A percentile compares a stretch with the other conserved stretches of the same genome.
Conservation (phyloP, 2,329 filamentous ascomycete species). For the Pestalotiopsis sp. region DNA sequence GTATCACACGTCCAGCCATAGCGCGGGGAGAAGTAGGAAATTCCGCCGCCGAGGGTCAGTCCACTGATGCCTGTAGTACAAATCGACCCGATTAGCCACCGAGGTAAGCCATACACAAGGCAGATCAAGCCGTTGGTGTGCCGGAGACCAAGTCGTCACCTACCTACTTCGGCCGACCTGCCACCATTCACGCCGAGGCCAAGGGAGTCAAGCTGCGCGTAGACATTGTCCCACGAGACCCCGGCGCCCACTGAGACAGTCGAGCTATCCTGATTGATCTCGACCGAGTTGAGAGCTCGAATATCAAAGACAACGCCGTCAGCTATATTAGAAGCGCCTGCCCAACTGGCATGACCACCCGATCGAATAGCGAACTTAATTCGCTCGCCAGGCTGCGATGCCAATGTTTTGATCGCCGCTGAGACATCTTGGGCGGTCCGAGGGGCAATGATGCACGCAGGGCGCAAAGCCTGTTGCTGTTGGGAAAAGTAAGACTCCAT, state of each 20-base stretch:
- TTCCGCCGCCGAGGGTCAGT: slow-evolving; percentile 47
- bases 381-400: too few relatives aligned
- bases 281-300: slow-evolving; percentile 20
- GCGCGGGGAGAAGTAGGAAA: slow-evolving; percentile 47
- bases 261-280: slow-evolving; percentile 12
- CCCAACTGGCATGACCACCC: slow-evolving; percentile 42
- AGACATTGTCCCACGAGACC: slow-evolving; percentile 20
- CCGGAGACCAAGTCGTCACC: slow-evolving; percentile 18
- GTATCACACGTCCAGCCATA: slow-evolving; percentile 50
- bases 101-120: neutral
- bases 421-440: neutral
- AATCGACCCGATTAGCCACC: neutral
- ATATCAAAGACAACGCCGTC: slow-evolving; percentile 45
- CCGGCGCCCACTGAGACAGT: slow-evolving; percentile 24
- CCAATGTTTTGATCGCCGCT: neutral
- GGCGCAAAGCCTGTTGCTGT: neutral
- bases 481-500: neutral
- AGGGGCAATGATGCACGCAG: neutral
- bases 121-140: neutral
- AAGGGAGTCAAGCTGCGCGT: slow-evolving; percentile 18
- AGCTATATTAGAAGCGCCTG: slow-evolving; percentile 40
- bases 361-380: slow-evolving; percentile 40
- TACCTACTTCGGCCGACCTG: slow-evolving; percentile 19
- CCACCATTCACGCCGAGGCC: slow-evolving; percentile 18
- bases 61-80: slow-evolving; percentile 35